Evolutionary conservation across 2,329 filamentous ascomycete species (phyloP).

Genomic region (Metarhizium rileyi): DNA sequence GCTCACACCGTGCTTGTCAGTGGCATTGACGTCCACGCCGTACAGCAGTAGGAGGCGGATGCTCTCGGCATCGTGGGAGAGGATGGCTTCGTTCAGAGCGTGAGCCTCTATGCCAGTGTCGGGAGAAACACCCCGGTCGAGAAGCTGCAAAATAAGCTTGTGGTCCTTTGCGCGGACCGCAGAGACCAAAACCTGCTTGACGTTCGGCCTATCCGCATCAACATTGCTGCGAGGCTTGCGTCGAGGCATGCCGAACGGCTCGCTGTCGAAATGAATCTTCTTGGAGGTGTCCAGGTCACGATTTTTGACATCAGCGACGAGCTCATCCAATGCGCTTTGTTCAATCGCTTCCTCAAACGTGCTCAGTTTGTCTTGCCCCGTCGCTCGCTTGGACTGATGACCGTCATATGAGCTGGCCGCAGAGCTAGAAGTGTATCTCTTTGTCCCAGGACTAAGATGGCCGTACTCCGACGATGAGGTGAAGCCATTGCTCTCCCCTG

Average conservation of each 20-base stretch:
- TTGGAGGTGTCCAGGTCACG: conserved; percentile 30
- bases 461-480: conserved; percentile 2
- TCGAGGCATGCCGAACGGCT: conserved; percentile 40
- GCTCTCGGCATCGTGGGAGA: conserved; percentile 40
- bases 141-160: conserved; percentile 44
- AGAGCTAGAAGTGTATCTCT: conserved; percentile 19
- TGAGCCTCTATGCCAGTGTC: conserved; percentile 36
- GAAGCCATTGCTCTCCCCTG: conserved; percentile 8
- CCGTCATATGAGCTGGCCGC: conserved; percentile 20
- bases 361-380: conserved; percentile 18
- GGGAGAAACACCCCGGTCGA: conserved; percentile 46
- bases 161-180: conserved; percentile 49
- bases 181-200: conserved; percentile 38
- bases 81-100: conserved; percentile 43
- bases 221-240: conserved; percentile 37
- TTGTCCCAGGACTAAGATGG: conserved; percentile 6
- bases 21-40: conserved; percentile 44
- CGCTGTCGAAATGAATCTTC: conserved; percentile 39
- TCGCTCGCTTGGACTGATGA: conserved; percentile 10
- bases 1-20: conserved; percentile 37
- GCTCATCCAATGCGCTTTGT: conserved; percentile 13
- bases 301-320: conserved; percentile 23
- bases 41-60: conserved; percentile 47
- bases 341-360: conserved; percentile 17
- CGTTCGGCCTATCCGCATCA: conserved; percentile 31